Base-by-base conservation (phyloP, 768 basidiomycete species). In the Boletus tylopilopsis region DNA sequence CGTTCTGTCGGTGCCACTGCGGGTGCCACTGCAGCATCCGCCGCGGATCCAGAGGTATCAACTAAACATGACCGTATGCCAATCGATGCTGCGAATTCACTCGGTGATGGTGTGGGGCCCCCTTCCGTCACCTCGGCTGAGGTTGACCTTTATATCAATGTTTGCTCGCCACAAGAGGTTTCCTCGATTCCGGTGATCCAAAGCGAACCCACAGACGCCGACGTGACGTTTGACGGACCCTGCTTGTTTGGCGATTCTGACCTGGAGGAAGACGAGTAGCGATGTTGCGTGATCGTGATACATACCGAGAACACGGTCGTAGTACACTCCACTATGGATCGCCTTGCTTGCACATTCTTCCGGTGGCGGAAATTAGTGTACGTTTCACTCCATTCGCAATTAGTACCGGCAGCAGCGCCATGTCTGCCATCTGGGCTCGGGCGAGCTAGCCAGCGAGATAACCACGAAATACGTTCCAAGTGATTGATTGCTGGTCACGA, bases 221-320 rank as follows among this genome's bases (percentile, higher is more conserved):
- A 57, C 23, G 24, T 45, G 37, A 42, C 35, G 5, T 61, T 57
- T 30, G 53, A 54, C 13, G 67, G 65, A 19, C 65, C 65, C 12
- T 63, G 65, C 50, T 56, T 67, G 21, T 67, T 67, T 47, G 50
- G 46, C 42, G 65, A 67, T 16, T 69, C 65, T 35, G 65, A 67
- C 43, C 27, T 62, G 39, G 65, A 60, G 19, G 67, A 67, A 25
- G 62, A 64, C n/a, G 56, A 43, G 39, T 65, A 45, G 30, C 6
- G 24, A 42, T 23, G 13, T 18, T 34, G 35, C 34, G 45, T 41
- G 21, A 22, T 47, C 24, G 13, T 34, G 18, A 22, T 38, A 16
- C 13, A 1, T 27, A 23, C 53, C 22, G 23, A 30, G 22, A 22
- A 7, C 47, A 16, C 24, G 11, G n/a, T 15, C 12, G 5, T 24